Conservation (phyloP, 108 stramenopile genomes). For the Schizochytrium sp. region DNA sequence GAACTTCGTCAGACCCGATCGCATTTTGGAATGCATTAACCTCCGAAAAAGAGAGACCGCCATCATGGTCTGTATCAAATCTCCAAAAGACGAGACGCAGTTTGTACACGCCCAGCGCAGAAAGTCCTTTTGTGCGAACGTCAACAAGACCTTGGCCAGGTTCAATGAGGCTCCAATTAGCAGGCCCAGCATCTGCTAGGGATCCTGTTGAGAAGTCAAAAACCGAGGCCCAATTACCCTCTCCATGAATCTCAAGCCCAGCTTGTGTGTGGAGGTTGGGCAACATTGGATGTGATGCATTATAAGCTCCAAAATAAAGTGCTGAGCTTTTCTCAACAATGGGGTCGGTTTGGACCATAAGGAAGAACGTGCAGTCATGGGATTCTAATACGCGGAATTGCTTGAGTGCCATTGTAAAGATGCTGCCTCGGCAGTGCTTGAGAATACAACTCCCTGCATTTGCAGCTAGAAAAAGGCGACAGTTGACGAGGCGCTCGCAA, state of each 20-base stretch:
- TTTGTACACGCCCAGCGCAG: neutral
- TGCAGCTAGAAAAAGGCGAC: neutral
- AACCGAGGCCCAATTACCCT: neutral
- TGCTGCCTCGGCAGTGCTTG: neutral
- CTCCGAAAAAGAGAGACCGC: slow-evolving; percentile 2
- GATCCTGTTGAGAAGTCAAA: neutral
- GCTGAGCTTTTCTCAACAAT: slow-evolving; percentile 23
- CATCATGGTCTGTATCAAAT: slow-evolving; percentile 9
- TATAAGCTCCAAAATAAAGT: slow-evolving; percentile 11
- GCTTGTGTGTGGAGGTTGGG: neutral
- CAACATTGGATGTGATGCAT: neutral
- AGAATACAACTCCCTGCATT: slow-evolving; percentile 17
- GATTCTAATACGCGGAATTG: slow-evolving; percentile 4
- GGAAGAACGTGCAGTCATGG: slow-evolving; percentile 29
- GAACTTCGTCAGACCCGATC: slow-evolving; percentile 26
- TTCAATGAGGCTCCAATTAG: neutral
- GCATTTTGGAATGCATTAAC: slow-evolving; percentile 18
- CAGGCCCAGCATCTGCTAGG: neutral
- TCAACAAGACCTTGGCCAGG: neutral
- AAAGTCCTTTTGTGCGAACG: neutral
- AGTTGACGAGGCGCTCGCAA: slow-evolving; percentile 18
- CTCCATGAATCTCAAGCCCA: neutral
- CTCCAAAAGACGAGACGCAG: slow-evolving; percentile 4
- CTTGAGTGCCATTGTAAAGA: slow-evolving; percentile 17
- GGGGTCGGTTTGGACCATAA: neutral